Conservation (phyloP, 2,329 filamentous ascomycete species). For the Mycocentrospora acerina region DNA sequence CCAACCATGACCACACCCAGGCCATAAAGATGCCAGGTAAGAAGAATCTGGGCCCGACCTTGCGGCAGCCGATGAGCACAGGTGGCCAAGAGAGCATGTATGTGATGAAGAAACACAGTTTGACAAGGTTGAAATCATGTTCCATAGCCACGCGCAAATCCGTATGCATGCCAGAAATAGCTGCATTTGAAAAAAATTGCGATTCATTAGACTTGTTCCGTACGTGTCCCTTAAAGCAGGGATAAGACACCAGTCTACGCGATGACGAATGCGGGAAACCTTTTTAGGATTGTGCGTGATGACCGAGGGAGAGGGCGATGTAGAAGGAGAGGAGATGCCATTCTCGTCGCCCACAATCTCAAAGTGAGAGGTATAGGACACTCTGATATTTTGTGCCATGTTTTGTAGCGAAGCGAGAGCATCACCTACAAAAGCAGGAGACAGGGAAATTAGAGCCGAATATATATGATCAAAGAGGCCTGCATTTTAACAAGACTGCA, state of each 20-base stretch:
- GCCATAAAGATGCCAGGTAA: slow-evolving; percentile 21
- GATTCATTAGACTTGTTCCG: slow-evolving; percentile 27
- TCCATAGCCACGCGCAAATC: slow-evolving; percentile 22
- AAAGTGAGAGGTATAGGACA: slow-evolving; percentile 18
- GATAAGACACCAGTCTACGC: slow-evolving; percentile 26
- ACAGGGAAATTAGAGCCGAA: too few species aligned
- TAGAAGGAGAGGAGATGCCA: slow-evolving; percentile 10
- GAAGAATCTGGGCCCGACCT: slow-evolving; percentile 23
- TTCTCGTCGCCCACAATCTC: slow-evolving; percentile 25
- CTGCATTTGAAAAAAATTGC: slow-evolving; percentile 30
- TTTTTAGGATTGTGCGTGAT: slow-evolving; percentile 18
- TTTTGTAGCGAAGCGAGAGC: too few species aligned
- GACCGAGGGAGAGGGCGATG: slow-evolving; percentile 9
- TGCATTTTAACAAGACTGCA: too few species aligned
- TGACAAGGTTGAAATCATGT: slow-evolving; percentile 23
- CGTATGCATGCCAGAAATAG: slow-evolving; percentile 26
- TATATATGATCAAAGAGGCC: too few species aligned
- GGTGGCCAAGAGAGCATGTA: slow-evolving; percentile 27
- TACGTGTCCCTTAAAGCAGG: slow-evolving; percentile 27
- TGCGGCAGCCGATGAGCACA: slow-evolving; percentile 21
- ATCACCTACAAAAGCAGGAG: too few species aligned
- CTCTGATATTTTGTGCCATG: slow-evolving; percentile 15
- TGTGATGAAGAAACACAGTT: slow-evolving; percentile 30
- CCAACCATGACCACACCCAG: slow-evolving; percentile 26
- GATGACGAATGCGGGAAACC: slow-evolving; percentile 21